Conservation (phyloP, 1,284 basidiomycete genomes). For the Fomitiporia mediterranea region DNA sequence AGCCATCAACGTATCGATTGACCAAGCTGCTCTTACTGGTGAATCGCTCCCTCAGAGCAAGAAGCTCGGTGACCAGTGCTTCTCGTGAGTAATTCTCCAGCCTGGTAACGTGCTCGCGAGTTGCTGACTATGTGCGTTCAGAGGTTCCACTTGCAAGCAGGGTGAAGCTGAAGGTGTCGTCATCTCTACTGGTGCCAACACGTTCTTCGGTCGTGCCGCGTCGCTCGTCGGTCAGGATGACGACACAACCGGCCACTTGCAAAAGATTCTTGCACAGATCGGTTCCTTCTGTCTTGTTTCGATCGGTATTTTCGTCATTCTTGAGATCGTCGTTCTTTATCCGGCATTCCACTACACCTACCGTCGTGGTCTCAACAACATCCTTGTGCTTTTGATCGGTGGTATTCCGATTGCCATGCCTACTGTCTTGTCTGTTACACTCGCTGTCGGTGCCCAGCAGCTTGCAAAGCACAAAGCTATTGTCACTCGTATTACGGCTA, state of each 20-base stretch:
- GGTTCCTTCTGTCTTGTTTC: conserved; percentile 93
- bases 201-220: conserved; percentile 94
- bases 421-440: conserved; percentile 92
- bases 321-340: conserved; percentile 87
- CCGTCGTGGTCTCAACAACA: conserved; percentile 93
- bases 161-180: conserved; percentile 97
- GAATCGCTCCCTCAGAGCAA: conserved; percentile 91
- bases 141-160: conserved; percentile 94
- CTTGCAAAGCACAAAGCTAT: conserved; percentile 98
- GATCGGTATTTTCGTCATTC: conserved; percentile 89
- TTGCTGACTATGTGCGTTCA: conserved; percentile 29
- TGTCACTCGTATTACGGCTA: conserved; percentile 97
- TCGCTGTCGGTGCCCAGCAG: conserved; percentile 96
- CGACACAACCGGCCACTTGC: conserved; percentile 95
- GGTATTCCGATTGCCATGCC: conserved; percentile 99
- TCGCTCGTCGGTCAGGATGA: conserved; percentile 95
- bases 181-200: conserved; percentile 94
- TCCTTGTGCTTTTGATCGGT: conserved; percentile 95
- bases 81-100: conserved; percentile 61
- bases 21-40: conserved; percentile 94
- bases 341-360: conserved; percentile 85
- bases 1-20: conserved; percentile 93
- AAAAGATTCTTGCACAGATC: conserved; percentile 95
- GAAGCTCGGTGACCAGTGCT: conserved; percentile 92
- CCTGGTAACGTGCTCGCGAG: conserved; percentile 15